A percentile compares a stretch with the other conserved stretches of the same genome.
phyloP scores from a whole-genome alignment of 805 yeast species.

The Candida verbasci region DNA sequence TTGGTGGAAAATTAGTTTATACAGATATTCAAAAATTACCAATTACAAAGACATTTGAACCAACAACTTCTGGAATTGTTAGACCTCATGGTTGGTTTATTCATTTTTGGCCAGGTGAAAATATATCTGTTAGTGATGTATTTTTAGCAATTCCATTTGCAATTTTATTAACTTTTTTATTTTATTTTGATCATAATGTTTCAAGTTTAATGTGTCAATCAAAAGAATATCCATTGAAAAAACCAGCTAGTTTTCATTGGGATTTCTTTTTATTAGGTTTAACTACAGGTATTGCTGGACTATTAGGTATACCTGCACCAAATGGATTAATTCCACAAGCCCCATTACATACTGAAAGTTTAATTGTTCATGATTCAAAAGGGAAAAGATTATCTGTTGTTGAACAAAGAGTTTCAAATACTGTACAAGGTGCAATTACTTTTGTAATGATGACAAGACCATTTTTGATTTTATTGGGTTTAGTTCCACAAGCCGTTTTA shows the following conservation, averaged over 20 bases:
- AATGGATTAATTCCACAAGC: conserved; percentile 98
- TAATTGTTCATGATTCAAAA: conserved; percentile 50
- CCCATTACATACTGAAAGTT: conserved; percentile 81
- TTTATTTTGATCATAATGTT: conserved; percentile 94
- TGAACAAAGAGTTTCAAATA: conserved; percentile 85
- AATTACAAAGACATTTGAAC: conserved; percentile 66
- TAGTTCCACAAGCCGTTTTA: conserved; percentile 88
- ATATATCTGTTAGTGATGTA: conserved; percentile 64
- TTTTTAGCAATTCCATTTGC: conserved; percentile 95
- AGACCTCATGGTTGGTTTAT: conserved; percentile 71
- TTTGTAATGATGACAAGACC: conserved; percentile 90
- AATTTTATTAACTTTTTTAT: conserved; percentile 71
- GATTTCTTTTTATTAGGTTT: conserved; percentile 82
- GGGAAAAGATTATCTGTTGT: conserved; percentile 56
- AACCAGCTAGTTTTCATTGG: conserved; percentile 91
- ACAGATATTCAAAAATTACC: conserved; percentile 63
- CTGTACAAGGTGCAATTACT: conserved; percentile 78
- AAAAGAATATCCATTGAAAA: conserved; percentile 70
- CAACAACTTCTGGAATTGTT: conserved; percentile 44
- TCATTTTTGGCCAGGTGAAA: conserved; percentile 59
- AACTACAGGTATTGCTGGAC: conserved; percentile 82
- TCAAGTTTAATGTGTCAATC: conserved; percentile 91
- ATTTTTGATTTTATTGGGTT: conserved; percentile 69
- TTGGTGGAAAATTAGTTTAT: conserved; percentile 69
- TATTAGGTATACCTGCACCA: conserved; percentile 91